Conservation (phyloP, 2,329 filamentous ascomycete genomes). For the Pseudogymnoascus sp. region DNA sequence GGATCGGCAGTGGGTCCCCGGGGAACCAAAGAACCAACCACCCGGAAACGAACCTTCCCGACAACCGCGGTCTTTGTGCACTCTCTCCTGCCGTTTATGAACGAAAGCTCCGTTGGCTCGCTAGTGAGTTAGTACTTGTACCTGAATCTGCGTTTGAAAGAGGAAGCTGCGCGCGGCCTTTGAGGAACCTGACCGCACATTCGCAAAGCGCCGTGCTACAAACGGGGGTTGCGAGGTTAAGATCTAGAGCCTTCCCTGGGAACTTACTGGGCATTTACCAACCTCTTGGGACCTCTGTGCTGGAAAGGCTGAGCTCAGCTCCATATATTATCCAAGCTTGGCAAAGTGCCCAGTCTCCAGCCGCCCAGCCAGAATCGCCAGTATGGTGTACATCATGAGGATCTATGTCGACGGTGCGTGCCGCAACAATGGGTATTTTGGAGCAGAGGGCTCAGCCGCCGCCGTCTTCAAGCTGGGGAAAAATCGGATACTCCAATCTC, state of each 20-base stretch:
- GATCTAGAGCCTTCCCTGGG: neutral
- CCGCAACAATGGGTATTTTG: slow-evolving; percentile 26
- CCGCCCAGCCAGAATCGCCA: neutral
- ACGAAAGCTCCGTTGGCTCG: neutral
- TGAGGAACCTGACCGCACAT: neutral
- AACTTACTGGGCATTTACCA: neutral
- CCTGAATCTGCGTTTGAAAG: neutral
- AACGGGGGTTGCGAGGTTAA: neutral
- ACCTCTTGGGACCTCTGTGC: neutral
- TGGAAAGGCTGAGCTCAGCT: neutral
- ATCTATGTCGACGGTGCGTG: slow-evolving; percentile 31
- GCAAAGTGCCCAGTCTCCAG: neutral
- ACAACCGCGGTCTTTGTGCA: neutral
- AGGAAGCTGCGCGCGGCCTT: neutral
- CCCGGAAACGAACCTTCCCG: neutral
- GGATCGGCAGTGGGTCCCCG: neutral
- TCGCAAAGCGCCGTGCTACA: neutral
- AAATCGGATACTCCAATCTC: neutral
- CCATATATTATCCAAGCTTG: neutral
- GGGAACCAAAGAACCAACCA: neutral
- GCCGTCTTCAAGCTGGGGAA: slow-evolving; percentile 18
- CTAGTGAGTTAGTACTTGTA: neutral
- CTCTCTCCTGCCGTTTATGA: too few relatives aligned
- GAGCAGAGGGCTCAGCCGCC: slow-evolving; percentile 27
- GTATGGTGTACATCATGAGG: slow-evolving; percentile 29